phyloP scores from a whole-genome alignment of 2,329 filamentous ascomycete genomes.

The Fusarium zealandicum region DNA sequence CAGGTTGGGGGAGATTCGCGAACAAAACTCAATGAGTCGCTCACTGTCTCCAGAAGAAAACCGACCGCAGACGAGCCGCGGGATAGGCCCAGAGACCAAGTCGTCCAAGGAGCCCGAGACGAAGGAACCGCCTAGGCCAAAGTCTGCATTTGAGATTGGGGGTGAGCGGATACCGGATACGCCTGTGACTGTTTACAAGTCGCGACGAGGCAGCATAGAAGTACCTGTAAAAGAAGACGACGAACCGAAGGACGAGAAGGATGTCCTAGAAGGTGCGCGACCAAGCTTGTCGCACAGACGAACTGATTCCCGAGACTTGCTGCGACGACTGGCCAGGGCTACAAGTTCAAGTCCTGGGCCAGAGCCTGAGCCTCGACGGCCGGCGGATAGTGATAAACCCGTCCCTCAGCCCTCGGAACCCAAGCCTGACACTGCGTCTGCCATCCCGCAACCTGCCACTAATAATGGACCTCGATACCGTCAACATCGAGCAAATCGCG shows the following conservation, averaged over 20 bases:
- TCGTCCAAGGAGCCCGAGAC: conserved; percentile 13
- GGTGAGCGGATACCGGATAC: conserved; percentile 50
- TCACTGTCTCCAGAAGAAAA: conserved; percentile 53
- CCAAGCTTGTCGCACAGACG: conserved; percentile 32
- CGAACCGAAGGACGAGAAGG: conserved; percentile 8
- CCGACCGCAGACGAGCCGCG: conserved; percentile 41
- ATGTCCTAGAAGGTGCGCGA: conserved; percentile 24
- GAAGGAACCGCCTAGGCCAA: conserved; percentile 32
- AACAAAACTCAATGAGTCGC: conserved; percentile 55
- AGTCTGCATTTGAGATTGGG: conserved; percentile 37
- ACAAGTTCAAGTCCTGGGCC: conserved; percentile 54
- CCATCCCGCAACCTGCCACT: conserved; percentile 26
- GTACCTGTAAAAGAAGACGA: conserved; percentile 4
- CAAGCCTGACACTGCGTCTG: conserved; percentile 22
- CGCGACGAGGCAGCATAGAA: conserved; percentile 23
- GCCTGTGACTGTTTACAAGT: conserved; percentile 52
- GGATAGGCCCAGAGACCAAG: conserved; percentile 16
- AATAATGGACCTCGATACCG: conserved; percentile 24
- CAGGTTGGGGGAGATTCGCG: conserved; percentile 60
- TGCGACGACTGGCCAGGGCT: conserved; percentile 58
- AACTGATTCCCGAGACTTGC: conserved; percentile 56
- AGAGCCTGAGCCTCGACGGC: conserved; percentile 36
- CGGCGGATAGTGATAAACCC: conserved; percentile 25
- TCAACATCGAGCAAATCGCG: conserved; percentile 27
- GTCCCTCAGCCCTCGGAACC: conserved; percentile 15